phyloP scores from a whole-genome alignment of 2,329 filamentous ascomycete genomes.

The Simplicillium sp. region DNA sequence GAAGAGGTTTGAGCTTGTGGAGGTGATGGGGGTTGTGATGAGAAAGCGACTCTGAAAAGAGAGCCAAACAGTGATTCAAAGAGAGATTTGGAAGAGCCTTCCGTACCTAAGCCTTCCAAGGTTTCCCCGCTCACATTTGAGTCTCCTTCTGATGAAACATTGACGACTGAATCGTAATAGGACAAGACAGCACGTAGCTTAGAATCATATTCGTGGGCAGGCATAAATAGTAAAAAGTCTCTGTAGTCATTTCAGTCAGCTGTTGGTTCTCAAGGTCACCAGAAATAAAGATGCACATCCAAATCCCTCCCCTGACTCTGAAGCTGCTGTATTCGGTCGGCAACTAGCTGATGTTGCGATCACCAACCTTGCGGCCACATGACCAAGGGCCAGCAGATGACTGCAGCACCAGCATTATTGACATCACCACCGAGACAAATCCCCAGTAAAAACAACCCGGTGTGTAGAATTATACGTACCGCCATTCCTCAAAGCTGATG shows the following conservation, averaged over 20 bases:
- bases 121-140: slow-evolving; percentile 85
- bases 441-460: slow-evolving; percentile 5
- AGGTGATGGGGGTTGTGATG: slow-evolving; percentile 28
- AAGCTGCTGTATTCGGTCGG: background rate
- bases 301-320: no score
- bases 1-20: slow-evolving; percentile 10
- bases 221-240: slow-evolving; percentile 90
- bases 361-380: slow-evolving; percentile 11
- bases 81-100: slow-evolving; percentile 47
- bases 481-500: slow-evolving; percentile 93
- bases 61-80: slow-evolving; percentile 67
- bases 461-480: slow-evolving; percentile 49
- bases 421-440: background rate
- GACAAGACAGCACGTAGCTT: slow-evolving; percentile 76
- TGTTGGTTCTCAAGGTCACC: background rate
- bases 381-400: slow-evolving; percentile 14
- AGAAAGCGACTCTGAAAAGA: slow-evolving; percentile 55
- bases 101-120: slow-evolving; percentile 89
- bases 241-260: slow-evolving; percentile 31
- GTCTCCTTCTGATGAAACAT: slow-evolving; percentile 88
- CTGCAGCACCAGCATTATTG: slow-evolving; percentile 4
- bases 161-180: slow-evolving; percentile 84
- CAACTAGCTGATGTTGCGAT: background rate
- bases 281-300: background rate
- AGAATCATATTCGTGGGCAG: slow-evolving; percentile 49